phyloP scores from a whole-genome alignment of 2,329 filamentous ascomycete species.

The Thelonectria blattea region DNA sequence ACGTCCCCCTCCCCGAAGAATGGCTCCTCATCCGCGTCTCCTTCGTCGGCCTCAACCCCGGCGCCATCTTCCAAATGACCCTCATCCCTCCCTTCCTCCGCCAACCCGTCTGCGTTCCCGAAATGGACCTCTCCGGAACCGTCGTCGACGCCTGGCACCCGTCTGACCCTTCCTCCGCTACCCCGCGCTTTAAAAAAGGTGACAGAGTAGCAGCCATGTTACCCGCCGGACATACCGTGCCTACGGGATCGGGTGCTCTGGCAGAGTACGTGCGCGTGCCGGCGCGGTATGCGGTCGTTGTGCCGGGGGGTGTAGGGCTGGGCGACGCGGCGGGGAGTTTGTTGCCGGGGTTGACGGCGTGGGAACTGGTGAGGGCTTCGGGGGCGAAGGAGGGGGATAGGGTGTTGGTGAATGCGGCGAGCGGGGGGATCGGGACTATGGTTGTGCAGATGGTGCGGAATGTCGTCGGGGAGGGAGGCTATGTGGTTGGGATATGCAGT shows the following conservation, averaged over 20 bases:
- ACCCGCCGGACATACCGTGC: constrained; percentile 40
- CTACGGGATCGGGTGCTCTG: constrained; percentile 47
- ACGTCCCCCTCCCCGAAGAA: constrained; percentile 38
- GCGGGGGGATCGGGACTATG: constrained; percentile 56
- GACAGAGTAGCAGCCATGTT: constrained; percentile 48
- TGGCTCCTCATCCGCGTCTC: constrained; percentile 50
- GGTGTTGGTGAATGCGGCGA: constrained; percentile 57
- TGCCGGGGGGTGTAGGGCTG: constrained; percentile 39
- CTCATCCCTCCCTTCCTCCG: constrained; percentile 48
- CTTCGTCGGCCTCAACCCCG: constrained; percentile 53
- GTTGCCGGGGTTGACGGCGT: constrained; percentile 48
- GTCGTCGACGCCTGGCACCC: constrained; percentile 46
- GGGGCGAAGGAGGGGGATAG: constrained; percentile 46
- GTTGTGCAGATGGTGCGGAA: constrained; percentile 51
- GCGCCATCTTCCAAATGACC: constrained; percentile 49
- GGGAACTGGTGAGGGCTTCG: constrained; percentile 47
- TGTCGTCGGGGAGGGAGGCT: constrained; percentile 48
- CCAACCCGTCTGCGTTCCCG: constrained; percentile 41
- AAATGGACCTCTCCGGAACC: constrained; percentile 49
- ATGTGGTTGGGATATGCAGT: constrained; percentile 56
- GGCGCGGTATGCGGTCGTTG: constrained; percentile 41
- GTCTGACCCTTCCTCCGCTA: constrained; percentile 11
- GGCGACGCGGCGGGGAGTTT: constrained; percentile 47
- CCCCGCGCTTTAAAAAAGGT: constrained; percentile 38
- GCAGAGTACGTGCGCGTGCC: constrained; percentile 48